These are phyloP conservation scores for Penicillium waksmanii DNA, from an alignment of 495 filamentous ascomycete species.

Conservation along the genomic window DNA sequence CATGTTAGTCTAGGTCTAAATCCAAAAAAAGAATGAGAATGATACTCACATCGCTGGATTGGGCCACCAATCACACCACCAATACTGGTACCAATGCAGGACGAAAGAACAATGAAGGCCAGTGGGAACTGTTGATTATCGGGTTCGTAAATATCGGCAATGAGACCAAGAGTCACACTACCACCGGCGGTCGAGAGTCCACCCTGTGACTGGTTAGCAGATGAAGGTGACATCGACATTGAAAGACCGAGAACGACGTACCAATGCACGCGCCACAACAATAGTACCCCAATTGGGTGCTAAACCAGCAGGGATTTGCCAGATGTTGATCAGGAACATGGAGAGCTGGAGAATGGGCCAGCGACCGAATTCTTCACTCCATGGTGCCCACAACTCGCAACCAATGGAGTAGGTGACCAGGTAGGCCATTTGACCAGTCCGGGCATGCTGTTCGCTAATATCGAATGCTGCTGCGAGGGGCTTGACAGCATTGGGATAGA, in stretches of 20 bases:
- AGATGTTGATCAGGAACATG: conserved; percentile 72
- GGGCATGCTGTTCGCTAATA: conserved; percentile 65
- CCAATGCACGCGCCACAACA: conserved; percentile 65
- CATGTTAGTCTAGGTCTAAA: conserved; percentile 6
- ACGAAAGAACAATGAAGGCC: conserved; percentile 74
- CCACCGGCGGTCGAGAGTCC: conserved; percentile 68
- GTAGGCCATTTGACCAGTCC: conserved; percentile 69
- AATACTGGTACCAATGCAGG: conserved; percentile 71
- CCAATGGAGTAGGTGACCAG: conserved; percentile 75
- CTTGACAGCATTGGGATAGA: conserved; percentile 45
- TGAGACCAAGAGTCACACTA: conserved; percentile 77
- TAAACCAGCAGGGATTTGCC: conserved; percentile 68
- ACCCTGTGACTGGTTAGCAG: conserved; percentile 26
- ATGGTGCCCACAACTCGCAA: conserved; percentile 81
- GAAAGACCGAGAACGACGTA: conserved; percentile 8
- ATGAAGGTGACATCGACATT: no score
- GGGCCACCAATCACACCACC: conserved; percentile 82
- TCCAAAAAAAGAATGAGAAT: neutral
- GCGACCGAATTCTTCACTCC: conserved; percentile 76
- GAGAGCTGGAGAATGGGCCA: conserved; percentile 71
- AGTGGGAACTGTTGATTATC: conserved; percentile 66
- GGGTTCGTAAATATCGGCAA: conserved; percentile 75
- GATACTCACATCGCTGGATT: conserved; percentile 57
- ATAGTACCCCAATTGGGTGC: conserved; percentile 70
- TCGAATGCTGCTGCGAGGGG: conserved; percentile 63